Evolutionary conservation across 371 early-diverging fungal species (phyloP), one percentile per base, ranked within the genome.

Genomic region (Syncephalis plumigaleata): DNA sequence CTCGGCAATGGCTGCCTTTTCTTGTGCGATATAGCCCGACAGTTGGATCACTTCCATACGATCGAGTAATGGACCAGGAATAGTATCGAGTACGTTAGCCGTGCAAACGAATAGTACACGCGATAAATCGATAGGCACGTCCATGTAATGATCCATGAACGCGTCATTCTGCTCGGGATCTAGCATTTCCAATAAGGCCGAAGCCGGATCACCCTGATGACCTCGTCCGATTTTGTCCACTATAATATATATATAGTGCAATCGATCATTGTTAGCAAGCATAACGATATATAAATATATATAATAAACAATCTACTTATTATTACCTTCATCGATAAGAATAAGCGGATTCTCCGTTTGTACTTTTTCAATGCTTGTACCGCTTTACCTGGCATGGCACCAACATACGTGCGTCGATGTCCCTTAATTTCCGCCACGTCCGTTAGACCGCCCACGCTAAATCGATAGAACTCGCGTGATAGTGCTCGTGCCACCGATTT

Each of bases 341-440:
- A 97, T 81, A 36, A 95, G 63, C 8, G 96, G 96, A 58, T 95
- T 95, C 60, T 92, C 92, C 0, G 93, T 91, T 57, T 95, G 89
- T 5, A 93, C 93, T 54, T 91, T 91, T 61, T 95, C 94, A 42
- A 64, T 1, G 98, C 96, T 63, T 95, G 96, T 31, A 97, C 80
- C 3, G 95, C 88, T 62, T 95, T 95, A 38, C 98, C 98, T n/a
- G 98, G 98, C 98, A 97, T 95, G 5, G 96, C 95, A 44, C 98
- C 98, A 16, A 97, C 94, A 59, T 97, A 97, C 2, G 98, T 97
- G 46, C 98, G 72, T 24, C 98, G 79, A 64, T 95, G 98, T 9
- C 96, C 98, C 71, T 97, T 95, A 63, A 97, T 91, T 58, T 97
- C 98, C 22, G 94, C 92, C 9, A 94, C 96, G 57, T 97, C 98